phyloP scores from a whole-genome alignment of 495 filamentous ascomycete genomes.

The Penicillium angulare region DNA sequence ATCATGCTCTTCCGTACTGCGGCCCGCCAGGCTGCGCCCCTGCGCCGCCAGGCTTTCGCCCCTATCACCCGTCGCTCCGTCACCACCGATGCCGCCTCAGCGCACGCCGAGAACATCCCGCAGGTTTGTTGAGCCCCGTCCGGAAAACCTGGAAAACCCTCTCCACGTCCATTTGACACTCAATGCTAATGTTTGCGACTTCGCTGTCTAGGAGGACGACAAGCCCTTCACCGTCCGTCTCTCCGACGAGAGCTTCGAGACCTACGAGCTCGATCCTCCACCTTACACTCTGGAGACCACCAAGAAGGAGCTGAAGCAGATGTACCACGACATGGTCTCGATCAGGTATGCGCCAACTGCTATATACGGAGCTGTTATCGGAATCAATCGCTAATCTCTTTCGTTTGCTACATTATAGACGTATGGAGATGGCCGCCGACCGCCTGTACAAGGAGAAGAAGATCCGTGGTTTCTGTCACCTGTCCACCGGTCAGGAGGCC shows the following conservation, averaged over 20 bases:
- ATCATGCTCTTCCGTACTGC: slow-evolving; percentile 48
- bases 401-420: slow-evolving; percentile 49
- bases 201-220: slow-evolving; percentile 73
- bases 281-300: slow-evolving; percentile 87
- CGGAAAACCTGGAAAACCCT: slow-evolving; percentile 41
- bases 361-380: not conserved
- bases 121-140: slow-evolving; percentile 61
- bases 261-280: slow-evolving; percentile 96
- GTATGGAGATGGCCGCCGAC: slow-evolving; percentile 99
- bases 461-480: slow-evolving; percentile 98
- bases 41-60: slow-evolving; percentile 53
- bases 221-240: slow-evolving; percentile 89
- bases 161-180: not conserved
- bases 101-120: slow-evolving; percentile 77
- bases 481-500: slow-evolving; percentile 96
- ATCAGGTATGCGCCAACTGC: slow-evolving; percentile 62
- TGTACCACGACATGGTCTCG: slow-evolving; percentile 97
- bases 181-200: slow-evolving; percentile 26
- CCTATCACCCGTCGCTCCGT: slow-evolving; percentile 68
- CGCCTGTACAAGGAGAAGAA: slow-evolving; percentile 99
- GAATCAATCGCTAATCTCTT: not conserved
- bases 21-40: slow-evolving; percentile 48
- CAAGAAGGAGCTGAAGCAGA: slow-evolving; percentile 96
- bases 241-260: slow-evolving; percentile 98
- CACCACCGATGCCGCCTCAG: slow-evolving; percentile 90